Base-by-base conservation (phyloP, 768 basidiomycete species). In the Brasilioporus rufonigricans region DNA sequence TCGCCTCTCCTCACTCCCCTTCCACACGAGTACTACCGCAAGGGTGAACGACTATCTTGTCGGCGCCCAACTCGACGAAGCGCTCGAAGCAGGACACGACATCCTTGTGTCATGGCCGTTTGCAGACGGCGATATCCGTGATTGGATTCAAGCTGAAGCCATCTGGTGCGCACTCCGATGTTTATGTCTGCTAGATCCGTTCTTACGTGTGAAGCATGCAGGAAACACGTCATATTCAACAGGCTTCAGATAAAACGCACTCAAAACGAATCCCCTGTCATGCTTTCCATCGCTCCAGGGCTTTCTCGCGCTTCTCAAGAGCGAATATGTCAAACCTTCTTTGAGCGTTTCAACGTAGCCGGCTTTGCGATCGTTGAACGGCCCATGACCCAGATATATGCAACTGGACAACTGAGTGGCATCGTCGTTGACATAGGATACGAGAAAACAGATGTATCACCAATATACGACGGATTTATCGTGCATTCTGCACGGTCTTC, bases 291-390 rank as follows among this genome's bases (percentile, higher is more conserved):
- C 51, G 73, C 79, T 5, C 72, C 86, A 0, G 81, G 83, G 29
- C 80, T 91, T 21, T 80, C 89, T 24, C 80, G 88, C 49, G 73
- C 76, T 35, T 78, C 82, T 10, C 81, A 87, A 68, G 90, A 94
- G 66, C 79, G 79, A 41, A 80, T 88, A 62, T 88, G 86, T 62
- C 91, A 89, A 64, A 78, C 91, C 36, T 91, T 95, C 73, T 97
- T 97, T 63, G 93, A 96, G 66, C 87, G 90, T 24, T 91, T 95
- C 80, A 93, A 94, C 65, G 87, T 89, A 26, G 87, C 94, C 10
- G 90, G 85, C 16, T 83, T 95, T 59, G 80, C 82, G 51, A 77
- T 94, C 60, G 76, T 93, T 47, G 88, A 94, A 53, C 89, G 92
- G 1, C 87, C 93, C 21, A 80, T 93, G 70, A 82, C 90, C 10